These are phyloP conservation scores for Dothiorella sarmentorum DNA, from an alignment of 2,329 filamentous ascomycete genomes.

Conservation along the genomic window DNA sequence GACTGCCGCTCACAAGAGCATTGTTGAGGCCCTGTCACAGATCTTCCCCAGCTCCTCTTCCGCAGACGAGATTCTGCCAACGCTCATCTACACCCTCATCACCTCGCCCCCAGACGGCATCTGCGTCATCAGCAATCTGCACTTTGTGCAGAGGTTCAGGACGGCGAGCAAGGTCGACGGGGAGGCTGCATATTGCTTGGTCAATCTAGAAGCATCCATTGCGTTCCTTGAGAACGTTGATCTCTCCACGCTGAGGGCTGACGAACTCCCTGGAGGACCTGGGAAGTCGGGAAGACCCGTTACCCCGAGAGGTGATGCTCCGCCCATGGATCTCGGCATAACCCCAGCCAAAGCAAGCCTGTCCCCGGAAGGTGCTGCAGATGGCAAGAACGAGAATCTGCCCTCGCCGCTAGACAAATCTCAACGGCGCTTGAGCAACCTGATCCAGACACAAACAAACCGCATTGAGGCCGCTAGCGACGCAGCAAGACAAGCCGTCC, in stretches of 20 bases:
- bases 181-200: constrained; percentile 92
- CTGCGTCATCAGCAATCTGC: constrained; percentile 88
- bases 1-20: constrained; percentile 85
- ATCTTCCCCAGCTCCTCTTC: constrained; percentile 73
- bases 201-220: constrained; percentile 91
- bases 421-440: constrained; percentile 75
- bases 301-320: constrained; percentile 38
- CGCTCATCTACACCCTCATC: constrained; percentile 93
- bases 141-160: constrained; percentile 90
- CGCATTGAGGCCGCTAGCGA: constrained; percentile 80
- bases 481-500: constrained; percentile 61
- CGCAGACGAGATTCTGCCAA: constrained; percentile 94
- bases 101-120: constrained; percentile 82
- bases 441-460: constrained; percentile 80
- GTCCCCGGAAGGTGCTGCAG: constrained; percentile 18
- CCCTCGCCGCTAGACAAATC: constrained; percentile 48
- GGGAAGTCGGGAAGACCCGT: constrained; percentile 53
- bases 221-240: constrained; percentile 95
- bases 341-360: constrained; percentile 36
- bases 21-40: constrained; percentile 77
- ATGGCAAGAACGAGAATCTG: constrained; percentile 20
- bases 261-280: constrained; percentile 69
- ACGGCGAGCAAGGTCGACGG: constrained; percentile 83
- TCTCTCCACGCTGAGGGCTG: constrained; percentile 77
- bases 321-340: constrained; percentile 40